Base-by-base conservation (phyloP, 2,329 filamentous ascomycete species). In the Cryoendolithus antarcticus region DNA sequence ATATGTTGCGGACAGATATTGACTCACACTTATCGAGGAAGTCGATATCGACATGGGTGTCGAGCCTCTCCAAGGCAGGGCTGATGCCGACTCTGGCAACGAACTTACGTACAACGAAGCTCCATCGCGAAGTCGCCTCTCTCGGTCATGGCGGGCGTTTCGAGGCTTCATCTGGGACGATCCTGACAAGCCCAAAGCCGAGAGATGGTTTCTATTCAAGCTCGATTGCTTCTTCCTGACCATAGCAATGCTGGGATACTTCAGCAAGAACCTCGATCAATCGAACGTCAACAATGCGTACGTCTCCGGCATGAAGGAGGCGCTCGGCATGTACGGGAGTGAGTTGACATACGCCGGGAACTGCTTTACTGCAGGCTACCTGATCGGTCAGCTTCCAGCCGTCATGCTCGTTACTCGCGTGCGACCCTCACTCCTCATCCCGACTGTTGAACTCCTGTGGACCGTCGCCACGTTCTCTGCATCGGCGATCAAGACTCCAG, bases 161-260 rank as follows among this genome's bases (percentile, higher is more conserved):
- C 58, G 62, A 34, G 64, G 61, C 45, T 71, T 70, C 41, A 55
- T 73, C 31, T 72, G 68, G 69, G 69, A 73, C 52, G 67, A 63
- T 1, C 60, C 70, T 13, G 70, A 72, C 47, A 72, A 71, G 45
- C 61, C 65, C 1, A 65, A 62, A 0, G 62, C 70, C 39, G 68
- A 72, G 46, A 58, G 67, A 6, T 56, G 58, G 41, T 59, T 72
- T 31, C 48, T 71, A 12, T 67, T 69, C 44, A 71, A 71, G 46
- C 52, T 71, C 13, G 68, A 72, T 49, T 53, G 58, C 4, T 64
- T 62, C 1, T 58, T 73, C 28, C 48, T 72, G 11, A 67, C 65
- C 0, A 69, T 71, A 54, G 63, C 66, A 3, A 58, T 54, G 7
- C 46, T 64, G 13, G 65, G 66, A 73, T 71, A 27, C 24, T 27